phyloP scores from a whole-genome alignment of 352 stramenopile species.

The Phytophthora macrochlamydospora region DNA sequence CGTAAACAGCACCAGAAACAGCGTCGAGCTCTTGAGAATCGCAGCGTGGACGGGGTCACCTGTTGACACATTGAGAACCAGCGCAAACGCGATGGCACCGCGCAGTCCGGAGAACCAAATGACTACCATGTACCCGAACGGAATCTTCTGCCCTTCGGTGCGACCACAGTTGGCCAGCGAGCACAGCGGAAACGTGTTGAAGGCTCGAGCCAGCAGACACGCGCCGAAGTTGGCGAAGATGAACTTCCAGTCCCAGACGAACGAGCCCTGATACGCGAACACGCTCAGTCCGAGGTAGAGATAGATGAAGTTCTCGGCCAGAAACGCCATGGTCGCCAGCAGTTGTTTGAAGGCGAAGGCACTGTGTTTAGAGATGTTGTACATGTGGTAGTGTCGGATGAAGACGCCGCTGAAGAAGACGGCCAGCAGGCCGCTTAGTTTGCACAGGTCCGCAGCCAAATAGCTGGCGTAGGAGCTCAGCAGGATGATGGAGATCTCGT shows the following conservation, averaged over 20 bases:
- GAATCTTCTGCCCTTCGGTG: slow-evolving; percentile 45
- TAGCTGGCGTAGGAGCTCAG: slow-evolving; percentile 79
- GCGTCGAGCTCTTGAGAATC: slow-evolving; percentile 67
- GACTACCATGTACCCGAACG: slow-evolving; percentile 71
- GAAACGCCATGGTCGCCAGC: slow-evolving; percentile 62
- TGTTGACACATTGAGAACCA: slow-evolving; percentile 76
- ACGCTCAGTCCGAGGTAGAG: slow-evolving; percentile 77
- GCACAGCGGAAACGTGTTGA: slow-evolving; percentile 83
- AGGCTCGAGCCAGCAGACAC: slow-evolving; percentile 53
- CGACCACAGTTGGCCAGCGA: slow-evolving; percentile 55
- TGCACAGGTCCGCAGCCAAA: slow-evolving; percentile 62
- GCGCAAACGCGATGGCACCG: slow-evolving; percentile 92
- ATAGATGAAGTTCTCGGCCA: slow-evolving; percentile 80
- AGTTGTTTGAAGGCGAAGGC: slow-evolving; percentile 66
- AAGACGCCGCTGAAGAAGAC: slow-evolving; percentile 92
- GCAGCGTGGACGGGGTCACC: slow-evolving; percentile 46
- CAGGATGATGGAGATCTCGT: slow-evolving; percentile 80
- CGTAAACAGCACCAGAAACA: slow-evolving; percentile 72
- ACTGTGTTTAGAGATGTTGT: slow-evolving; percentile 67
- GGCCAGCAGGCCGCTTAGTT: slow-evolving; percentile 87
- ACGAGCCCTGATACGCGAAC: slow-evolving; percentile 58
- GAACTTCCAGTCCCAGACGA: slow-evolving; percentile 78
- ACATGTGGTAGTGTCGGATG: slow-evolving; percentile 78
- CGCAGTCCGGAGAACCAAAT: slow-evolving; percentile 94
- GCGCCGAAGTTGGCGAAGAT: slow-evolving; percentile 52